Evolutionary conservation across 441 rosid species (phyloP), one percentile per base, ranked within the genome.

Genomic region (Brassica hybrid): DNA sequence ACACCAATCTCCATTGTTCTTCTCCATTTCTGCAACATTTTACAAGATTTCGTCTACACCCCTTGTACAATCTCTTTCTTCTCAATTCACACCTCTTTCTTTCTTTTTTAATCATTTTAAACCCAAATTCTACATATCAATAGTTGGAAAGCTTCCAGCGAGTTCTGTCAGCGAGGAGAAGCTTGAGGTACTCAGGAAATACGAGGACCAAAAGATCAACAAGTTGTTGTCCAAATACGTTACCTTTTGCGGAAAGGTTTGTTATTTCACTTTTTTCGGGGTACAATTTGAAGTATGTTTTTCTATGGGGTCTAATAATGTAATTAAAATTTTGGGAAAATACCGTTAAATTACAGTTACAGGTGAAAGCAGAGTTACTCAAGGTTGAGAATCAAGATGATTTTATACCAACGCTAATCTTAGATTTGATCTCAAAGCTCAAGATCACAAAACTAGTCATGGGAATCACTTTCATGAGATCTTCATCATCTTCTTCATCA

Each of bases 91-190:
- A 25, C 50, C 10, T 23, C 4, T 23, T 50, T 6, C 61, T 65
- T 75, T 18, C 17, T n/a, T 10, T 0, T 43, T 10, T 25, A 52
- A 41, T 72, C 14, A 76, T n/a, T 9, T 36, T 14, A 52, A 34
- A 48, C 43, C 69, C 61, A 16, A 58, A 6, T 8, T 14, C 11
- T 10, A 3, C 2, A 16, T 13, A 23, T 38, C 19, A n/a, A 21
- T 45, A 94, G 97, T 86, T 85, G 97, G 97, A 48, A 94, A 91
- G 87, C 86, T 91, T 65, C 97, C 94, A 67, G 96, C 88, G 41
- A 87, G 88, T 62, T 73, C 95, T 21, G 85, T 90, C 25, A 91
- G 88, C 27, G 92, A 92, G 64, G 91, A 85, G 79, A 87, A 85
- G 69, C 82, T 92, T 74, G 78, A 86, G 82, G 84, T 84, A 23